Conservation (phyloP, 2,329 filamentous ascomycete genomes). For the Cadophora gregata region DNA sequence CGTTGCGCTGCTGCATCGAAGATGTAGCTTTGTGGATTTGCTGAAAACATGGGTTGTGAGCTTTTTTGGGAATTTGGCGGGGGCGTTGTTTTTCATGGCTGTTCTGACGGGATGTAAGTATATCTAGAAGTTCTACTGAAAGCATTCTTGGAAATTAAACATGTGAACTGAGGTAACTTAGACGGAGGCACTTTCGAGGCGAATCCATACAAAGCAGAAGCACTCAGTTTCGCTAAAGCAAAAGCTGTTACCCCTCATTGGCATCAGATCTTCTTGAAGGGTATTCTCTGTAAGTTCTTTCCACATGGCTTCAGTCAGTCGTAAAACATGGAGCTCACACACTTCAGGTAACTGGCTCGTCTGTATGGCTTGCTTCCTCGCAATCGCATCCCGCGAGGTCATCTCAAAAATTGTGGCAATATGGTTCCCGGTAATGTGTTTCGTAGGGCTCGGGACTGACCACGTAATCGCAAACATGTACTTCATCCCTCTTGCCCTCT, state of each 20-base stretch:
- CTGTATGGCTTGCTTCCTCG: constrained; percentile 57
- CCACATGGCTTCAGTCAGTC: background rate
- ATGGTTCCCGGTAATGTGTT: constrained; percentile 62
- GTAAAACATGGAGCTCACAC: no score
- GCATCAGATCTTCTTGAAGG: constrained; percentile 60
- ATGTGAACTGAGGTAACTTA: constrained; percentile 30
- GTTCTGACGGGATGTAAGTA: constrained; percentile 55
- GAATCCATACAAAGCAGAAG: constrained; percentile 51
- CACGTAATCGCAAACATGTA: constrained; percentile 65
- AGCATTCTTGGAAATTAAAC: no score
- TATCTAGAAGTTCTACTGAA: no score
- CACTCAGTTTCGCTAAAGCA: constrained; percentile 52
- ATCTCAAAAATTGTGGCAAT: constrained; percentile 59
- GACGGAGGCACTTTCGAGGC: constrained; percentile 54
- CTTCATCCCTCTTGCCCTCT: constrained; percentile 57
- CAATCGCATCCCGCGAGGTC: constrained; percentile 55
- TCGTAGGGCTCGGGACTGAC: constrained; percentile 59
- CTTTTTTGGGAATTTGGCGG: constrained; percentile 56
- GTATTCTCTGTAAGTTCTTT: constrained; percentile 52
- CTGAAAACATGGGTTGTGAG: constrained; percentile 51
- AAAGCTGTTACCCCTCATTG: constrained; percentile 57
- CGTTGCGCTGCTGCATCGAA: constrained; percentile 51
- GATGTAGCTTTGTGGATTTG: constrained; percentile 45
- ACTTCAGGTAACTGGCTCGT: constrained; percentile 58
- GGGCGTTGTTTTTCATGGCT: constrained; percentile 54